These are phyloP conservation scores for Heracleum sosnowskyi DNA, from an alignment of 129 eudicot species.

Conservation along the genomic window DNA sequence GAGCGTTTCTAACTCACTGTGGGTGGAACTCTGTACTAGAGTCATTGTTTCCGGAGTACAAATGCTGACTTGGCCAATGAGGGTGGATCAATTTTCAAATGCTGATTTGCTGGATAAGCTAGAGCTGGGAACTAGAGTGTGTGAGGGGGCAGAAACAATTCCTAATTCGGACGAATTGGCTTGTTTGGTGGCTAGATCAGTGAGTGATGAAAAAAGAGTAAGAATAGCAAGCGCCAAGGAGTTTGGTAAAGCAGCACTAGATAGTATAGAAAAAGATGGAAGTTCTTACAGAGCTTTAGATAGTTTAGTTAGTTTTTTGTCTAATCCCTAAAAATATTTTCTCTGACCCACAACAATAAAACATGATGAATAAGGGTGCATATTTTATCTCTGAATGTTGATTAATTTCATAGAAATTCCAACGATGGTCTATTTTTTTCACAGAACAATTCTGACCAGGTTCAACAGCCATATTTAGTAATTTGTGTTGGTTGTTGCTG, in stretches of 20 bases:
- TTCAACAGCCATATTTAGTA: too few relatives aligned
- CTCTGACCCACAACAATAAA: too few relatives aligned
- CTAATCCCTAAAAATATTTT: neutral
- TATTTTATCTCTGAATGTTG: neutral
- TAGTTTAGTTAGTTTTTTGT: neutral
- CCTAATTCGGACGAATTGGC: conserved; percentile 37
- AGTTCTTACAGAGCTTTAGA: conserved; percentile 28
- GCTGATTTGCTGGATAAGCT: conserved; percentile 32
- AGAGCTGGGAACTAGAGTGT: conserved; percentile 24
- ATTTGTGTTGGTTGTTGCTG: too few relatives aligned
- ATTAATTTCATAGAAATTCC: too few relatives aligned
- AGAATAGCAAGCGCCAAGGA: conserved; percentile 15
- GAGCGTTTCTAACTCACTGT: conserved; percentile 44
- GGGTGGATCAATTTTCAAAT: conserved; percentile 34
- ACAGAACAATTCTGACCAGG: too few relatives aligned
- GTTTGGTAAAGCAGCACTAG: conserved; percentile 16
- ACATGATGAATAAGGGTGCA: too few relatives aligned
- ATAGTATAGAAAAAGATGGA: conserved; percentile 26
- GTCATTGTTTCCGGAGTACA: conserved; percentile 27
- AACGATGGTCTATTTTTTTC: too few relatives aligned
- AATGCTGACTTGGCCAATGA: conserved; percentile 45
- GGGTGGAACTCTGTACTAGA: conserved; percentile 51
- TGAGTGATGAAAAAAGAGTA: neutral
- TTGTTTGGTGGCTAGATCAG: conserved; percentile 18
- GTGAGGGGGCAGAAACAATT: conserved; percentile 30